Evolutionary conservation across 1,284 basidiomycete genomes (phyloP), one percentile per base, ranked within the genome.

Genomic region (Hypsizygus ulmarius): DNA sequence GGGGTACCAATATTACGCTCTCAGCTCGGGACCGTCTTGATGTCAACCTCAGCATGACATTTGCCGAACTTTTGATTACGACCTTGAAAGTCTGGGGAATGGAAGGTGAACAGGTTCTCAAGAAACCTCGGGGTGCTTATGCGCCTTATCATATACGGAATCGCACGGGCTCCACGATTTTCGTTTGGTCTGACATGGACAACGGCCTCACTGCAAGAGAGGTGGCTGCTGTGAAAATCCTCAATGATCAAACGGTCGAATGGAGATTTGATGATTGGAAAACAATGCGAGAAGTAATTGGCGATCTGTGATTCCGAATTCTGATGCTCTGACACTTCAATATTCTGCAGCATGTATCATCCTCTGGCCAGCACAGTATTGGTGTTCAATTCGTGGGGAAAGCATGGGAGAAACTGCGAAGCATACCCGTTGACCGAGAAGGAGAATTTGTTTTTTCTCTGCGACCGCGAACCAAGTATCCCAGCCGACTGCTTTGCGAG

Each of bases 251-350:
- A 55, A 84, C 81, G 2, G 74, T 92, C 11, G 96, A 98, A 43
- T 99, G 97, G 97, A 78, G 94, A 49, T 99, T 99, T 61, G 94
- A 98, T 63, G 96, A 99, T 61, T 96, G 93, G 88, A 90, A 89
- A 66, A 86, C 87, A 6, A 88, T 93, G 72, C 85, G 97, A 64
- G 97, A 99, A 73, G 93, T 92, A 61, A 54, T 73, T 55, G 8
- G 29, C 21, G 33, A 21, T n/a, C 30, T 18, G 9, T 38, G 38
- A 7, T 18, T 38, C 21, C 44, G 16, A 12, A 25, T 36, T 21
- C 14, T 16, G 8, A n/a, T 29, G 47, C 39, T 52, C 32, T 40
- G 39, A 47, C 38, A 15, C 43, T 37, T 51, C 34, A n/a, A 57
- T 16, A 37, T 28, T 18, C 38, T 53, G 39, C 56, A 95, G 91